Percentiles rank a stretch among this genome's conserved stretches.
Evolutionary conservation across 164 flowering plant species (phyloP).

Genomic region (Umbellularia californica): DNA sequence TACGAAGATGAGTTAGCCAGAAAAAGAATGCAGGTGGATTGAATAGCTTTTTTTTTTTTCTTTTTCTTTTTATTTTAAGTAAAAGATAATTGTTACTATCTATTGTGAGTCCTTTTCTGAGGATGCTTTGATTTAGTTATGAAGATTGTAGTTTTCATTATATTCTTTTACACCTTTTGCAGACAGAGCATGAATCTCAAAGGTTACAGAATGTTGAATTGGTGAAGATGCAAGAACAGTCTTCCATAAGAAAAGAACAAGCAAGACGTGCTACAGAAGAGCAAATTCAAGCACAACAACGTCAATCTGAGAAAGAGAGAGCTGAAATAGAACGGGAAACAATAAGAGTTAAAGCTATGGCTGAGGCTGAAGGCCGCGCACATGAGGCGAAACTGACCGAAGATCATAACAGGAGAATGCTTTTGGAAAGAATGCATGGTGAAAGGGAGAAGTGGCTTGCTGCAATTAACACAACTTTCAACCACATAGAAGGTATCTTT

Average conservation of each 20-base stretch:
- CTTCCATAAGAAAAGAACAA: constrained; percentile 66
- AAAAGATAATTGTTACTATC: not conserved
- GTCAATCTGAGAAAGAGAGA: constrained; percentile 81
- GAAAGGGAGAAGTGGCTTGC: constrained; percentile 97
- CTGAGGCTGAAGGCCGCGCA: constrained; percentile 93
- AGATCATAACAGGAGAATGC: constrained; percentile 78
- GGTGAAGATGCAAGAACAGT: constrained; percentile 89
- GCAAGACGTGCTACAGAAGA: constrained; percentile 81
- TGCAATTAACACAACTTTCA: constrained; percentile 87
- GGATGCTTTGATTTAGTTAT: not conserved
- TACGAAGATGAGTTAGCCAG: constrained; percentile 93
- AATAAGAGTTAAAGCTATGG: constrained; percentile 76
- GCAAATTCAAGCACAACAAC: constrained; percentile 81
- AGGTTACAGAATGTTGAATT: constrained; percentile 75
- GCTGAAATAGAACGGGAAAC: constrained; percentile 94
- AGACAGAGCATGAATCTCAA: constrained; percentile 89
- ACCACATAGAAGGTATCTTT: constrained; percentile 84
- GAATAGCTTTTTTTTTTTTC: not conserved
- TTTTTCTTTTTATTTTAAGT: not conserved
- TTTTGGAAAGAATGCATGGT: constrained; percentile 66
- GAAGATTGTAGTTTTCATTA: not conserved
- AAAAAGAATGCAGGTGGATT: constrained; percentile 72
- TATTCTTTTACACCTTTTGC: constrained; percentile 13
- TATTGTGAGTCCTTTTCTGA: too few relatives aligned
- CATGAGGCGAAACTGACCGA: constrained; percentile 90